Evolutionary conservation across 1,284 basidiomycete species (phyloP), one percentile per base, ranked within the genome.

Genomic region (Bjerkandera adusta): DNA sequence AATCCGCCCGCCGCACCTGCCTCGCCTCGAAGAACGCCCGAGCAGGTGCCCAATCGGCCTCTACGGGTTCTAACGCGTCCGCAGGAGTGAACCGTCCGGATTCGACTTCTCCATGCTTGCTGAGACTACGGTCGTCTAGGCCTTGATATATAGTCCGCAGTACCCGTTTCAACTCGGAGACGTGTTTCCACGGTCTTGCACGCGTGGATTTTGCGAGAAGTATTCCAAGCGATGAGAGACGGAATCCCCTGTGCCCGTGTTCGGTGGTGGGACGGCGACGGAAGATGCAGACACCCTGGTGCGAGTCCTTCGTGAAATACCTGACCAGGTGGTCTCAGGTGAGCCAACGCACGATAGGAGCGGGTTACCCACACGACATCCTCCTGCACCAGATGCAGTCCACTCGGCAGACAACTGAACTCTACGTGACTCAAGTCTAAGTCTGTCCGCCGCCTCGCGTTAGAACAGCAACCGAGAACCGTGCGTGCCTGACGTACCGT

Each of bases 351-450:
- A 6, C 25, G 7, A 35, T 30, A 43, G 25, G n/a, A 25, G 29
- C 20, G 38, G 32, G 20, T 10, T 13, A 68, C 83, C 55, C 59
- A 89, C 85, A 91, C 76, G 25, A 87, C 79, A 58, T 91, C 88
- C 35, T 77, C 73, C 53, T 89, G 84, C 18, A 91, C 79, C 1
- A 83, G 69, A 63, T 91, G 89, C n/a, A 91, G 67, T 2, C 87
- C 89, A 53, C 85, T 88, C 0, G 88, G 88, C 18, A 91, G 71
- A 11, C 80, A 81, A 56, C 77, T 88, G 63, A 88, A 91, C 63
- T 90, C 88, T 44, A 91, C 71, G 57, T 79, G 73, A 32, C 81
- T 79, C 22, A 90, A 70, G 51, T 73, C 75, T 43, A 89, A 57
- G 60, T 83, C 85, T 88, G 55, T 4, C 12, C 7, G 27, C 36